phyloP scores from a whole-genome alignment of 345 rosid genomes.

The Eucalyptus tenuipes region DNA sequence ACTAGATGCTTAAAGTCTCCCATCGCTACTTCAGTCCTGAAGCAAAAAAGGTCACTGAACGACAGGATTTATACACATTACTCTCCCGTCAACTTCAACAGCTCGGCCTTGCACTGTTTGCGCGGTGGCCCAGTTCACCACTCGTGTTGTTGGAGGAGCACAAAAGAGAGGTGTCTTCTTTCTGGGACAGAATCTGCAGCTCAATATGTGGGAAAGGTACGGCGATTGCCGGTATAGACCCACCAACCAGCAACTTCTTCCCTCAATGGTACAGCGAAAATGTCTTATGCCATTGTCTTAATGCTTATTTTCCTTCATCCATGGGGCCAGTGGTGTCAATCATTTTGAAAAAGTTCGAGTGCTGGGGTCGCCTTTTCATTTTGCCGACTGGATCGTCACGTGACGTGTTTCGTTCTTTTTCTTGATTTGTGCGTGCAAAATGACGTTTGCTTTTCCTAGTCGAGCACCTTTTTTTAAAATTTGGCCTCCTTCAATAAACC shows the following conservation, averaged over 20 bases:
- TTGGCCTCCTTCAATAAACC: neutral
- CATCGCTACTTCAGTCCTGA: constrained; percentile 2
- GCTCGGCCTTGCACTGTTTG: neutral
- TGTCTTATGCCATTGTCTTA: constrained; percentile 17
- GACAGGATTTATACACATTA: neutral
- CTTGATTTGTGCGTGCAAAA: neutral
- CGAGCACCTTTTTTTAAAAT: neutral
- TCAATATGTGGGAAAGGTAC: constrained; percentile 10
- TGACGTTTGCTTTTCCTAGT: neutral
- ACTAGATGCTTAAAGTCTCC: constrained; percentile 82
- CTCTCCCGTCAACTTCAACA: neutral
- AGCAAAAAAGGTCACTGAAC: neutral
- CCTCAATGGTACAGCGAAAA: neutral
- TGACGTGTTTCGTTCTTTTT: neutral
- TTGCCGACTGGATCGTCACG: neutral
- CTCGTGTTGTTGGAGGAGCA: neutral
- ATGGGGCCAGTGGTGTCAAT: constrained; percentile 12
- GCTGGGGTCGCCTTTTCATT: neutral
- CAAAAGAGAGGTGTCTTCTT: neutral
- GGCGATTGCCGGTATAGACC: constrained; percentile 6
- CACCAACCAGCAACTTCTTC: constrained; percentile 10
- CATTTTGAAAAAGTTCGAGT: neutral
- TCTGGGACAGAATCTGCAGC: constrained; percentile 16
- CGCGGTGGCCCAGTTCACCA: neutral
- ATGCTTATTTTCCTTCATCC: constrained; percentile 21